phyloP scores from a whole-genome alignment of 2,329 filamentous ascomycete species.

The Beauveria varroae region DNA sequence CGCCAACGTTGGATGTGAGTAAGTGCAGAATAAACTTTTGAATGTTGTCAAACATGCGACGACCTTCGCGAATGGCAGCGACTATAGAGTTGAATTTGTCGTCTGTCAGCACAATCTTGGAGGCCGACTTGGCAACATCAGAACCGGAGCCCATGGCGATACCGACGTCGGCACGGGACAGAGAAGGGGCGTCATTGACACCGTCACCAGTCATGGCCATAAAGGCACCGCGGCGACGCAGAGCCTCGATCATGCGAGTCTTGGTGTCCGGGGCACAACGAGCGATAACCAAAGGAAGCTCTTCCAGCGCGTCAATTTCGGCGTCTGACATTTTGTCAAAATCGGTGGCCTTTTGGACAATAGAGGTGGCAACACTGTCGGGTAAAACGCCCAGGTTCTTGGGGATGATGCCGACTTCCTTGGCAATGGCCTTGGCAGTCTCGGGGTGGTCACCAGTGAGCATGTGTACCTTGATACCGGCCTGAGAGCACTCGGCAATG shows the following conservation, averaged over 20 bases:
- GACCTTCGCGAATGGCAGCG: constrained; percentile 72
- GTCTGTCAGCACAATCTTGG: constrained; percentile 76
- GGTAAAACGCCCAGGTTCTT: constrained; percentile 52
- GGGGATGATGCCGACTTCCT: constrained; percentile 70
- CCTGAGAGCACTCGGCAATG: constrained; percentile 61
- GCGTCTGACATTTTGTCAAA: constrained; percentile 71
- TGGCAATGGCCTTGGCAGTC: constrained; percentile 71
- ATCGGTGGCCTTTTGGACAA: constrained; percentile 68
- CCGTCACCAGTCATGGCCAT: constrained; percentile 87
- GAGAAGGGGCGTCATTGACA: constrained; percentile 77
- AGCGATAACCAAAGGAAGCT: constrained; percentile 74
- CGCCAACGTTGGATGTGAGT: constrained; percentile 73
- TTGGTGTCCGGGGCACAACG: constrained; percentile 82
- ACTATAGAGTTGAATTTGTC: constrained; percentile 87
- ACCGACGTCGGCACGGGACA: constrained; percentile 75
- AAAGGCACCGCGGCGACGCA: constrained; percentile 68
- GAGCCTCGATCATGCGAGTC: constrained; percentile 82
- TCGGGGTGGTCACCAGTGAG: constrained; percentile 75
- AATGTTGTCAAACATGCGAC: constrained; percentile 82
- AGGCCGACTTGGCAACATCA: constrained; percentile 77
- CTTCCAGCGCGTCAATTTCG: constrained; percentile 67
- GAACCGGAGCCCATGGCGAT: constrained; percentile 88
- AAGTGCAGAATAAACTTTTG: constrained; percentile 81
- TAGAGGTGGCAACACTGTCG: constrained; percentile 54
- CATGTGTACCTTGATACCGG: constrained; percentile 77